Percentiles rank a stretch among this genome's conserved stretches.
Evolutionary conservation across 257 asterid species (phyloP).

Genomic region (Nicotiana otophora): DNA sequence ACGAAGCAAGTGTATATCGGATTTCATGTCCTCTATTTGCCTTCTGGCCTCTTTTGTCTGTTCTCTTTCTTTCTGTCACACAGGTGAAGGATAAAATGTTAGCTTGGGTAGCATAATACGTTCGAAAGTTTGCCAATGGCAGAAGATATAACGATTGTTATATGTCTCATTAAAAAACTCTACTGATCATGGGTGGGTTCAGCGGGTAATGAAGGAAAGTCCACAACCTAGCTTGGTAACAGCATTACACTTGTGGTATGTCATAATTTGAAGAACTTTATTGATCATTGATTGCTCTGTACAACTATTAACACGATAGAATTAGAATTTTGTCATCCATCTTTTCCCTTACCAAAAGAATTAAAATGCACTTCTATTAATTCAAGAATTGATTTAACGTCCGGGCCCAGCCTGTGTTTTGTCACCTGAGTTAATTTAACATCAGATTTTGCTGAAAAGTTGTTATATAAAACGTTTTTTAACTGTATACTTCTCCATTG

Average conservation of each 20-base stretch:
- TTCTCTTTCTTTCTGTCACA: constrained; percentile 54
- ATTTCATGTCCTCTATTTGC: constrained; percentile 55
- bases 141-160: not conserved
- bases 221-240: no score
- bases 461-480: not conserved
- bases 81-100: not conserved
- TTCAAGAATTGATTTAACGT: not conserved
- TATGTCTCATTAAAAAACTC: not conserved
- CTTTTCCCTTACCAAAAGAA: not conserved
- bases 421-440: not conserved
- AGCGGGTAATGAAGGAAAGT: no score
- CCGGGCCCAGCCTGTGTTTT: not conserved
- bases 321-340: not conserved
- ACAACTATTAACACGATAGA: not conserved
- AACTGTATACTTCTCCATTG: not conserved
- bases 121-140: not conserved
- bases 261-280: not conserved
- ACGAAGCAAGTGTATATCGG: constrained; percentile 35
- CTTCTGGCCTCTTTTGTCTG: constrained; percentile 30
- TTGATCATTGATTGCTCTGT: not conserved
- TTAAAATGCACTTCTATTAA: not conserved
- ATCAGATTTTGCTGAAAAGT: not conserved
- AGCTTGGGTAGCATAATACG: not conserved
- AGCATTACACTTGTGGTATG: no score
- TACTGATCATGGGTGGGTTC: not conserved